Evolutionary conservation across 2,329 filamentous ascomycete genomes (phyloP), one percentile per base, ranked within the genome.

Genomic region (Thielaviopsis populi): DNA sequence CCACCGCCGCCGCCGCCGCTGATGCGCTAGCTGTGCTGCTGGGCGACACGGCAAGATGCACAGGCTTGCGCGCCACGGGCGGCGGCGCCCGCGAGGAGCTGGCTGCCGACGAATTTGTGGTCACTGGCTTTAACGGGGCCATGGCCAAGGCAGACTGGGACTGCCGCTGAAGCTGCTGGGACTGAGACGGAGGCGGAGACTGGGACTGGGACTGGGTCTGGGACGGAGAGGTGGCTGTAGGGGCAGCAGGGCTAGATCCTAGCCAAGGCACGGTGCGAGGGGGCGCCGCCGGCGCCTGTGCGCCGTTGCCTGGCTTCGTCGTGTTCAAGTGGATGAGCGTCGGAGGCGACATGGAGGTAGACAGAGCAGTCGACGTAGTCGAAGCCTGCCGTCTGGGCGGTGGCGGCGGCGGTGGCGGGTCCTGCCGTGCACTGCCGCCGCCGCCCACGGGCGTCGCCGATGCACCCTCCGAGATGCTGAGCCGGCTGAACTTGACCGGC

Each of bases 61-160:
- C 76, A 1, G 85, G 85, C 69, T 88, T 88, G 71, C 77, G 81
- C 24, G 84, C 85, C 60, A 87, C 76, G 0, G 80, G 80, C 4
- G 81, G 83, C n/a, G 79, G 73, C 10, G 30, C 70, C 68, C 40
- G 73, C 72, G 50, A 69, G 67, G 50, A 70, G 69, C 61, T 71
- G 68, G 71, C 73, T 43, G 68, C 64, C 46, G 72, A 72, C 1
- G 77, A 75, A 2, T 72, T 70, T 19, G 71, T 68, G 2, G 75
- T 74, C 10, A 70, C 70, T 19, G 73, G 73, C 19, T 73, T 73
- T 30, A 70, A 59, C 41, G 66, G 50, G 67, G 68, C 19, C 56
- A 54, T 43, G 24, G 54, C 30, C 13, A 48, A 7, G 24, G 62
- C n/a, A 27, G 30, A n/a, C 19, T 19, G 37, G 30, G 41, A 15